Percentiles rank a stretch among this genome's conserved stretches.
Conservation (phyloP, 352 stramenopile species). For the Phytophthora tentaculata region DNA sequence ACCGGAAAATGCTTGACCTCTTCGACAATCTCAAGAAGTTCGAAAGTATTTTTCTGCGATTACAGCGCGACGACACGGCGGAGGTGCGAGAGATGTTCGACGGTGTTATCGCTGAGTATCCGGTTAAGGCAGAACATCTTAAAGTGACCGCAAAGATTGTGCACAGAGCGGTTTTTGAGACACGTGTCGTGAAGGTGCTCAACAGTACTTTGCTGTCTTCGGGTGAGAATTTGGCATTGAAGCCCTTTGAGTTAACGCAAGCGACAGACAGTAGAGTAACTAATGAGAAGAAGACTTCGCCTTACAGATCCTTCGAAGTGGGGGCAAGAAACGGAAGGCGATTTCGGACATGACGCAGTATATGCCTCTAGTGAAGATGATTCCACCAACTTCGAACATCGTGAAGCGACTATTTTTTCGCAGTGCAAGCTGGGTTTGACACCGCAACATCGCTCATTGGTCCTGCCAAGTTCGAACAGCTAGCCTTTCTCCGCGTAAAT, state of each 20-base stretch:
- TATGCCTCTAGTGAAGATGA: too few relatives aligned
- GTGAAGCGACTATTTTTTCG: background rate
- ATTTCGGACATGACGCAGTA: too few relatives aligned
- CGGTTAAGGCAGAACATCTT: conserved; percentile 9
- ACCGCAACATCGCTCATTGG: background rate
- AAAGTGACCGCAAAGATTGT: conserved; percentile 9
- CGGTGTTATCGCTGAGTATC: conserved; percentile 3
- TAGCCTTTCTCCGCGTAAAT: too few relatives aligned
- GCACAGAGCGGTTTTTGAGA: background rate
- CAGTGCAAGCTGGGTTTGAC: background rate
- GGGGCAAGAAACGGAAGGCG: too few relatives aligned
- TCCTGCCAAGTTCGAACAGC: too few relatives aligned
- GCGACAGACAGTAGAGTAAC: too few relatives aligned
- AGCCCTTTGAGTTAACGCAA: too few relatives aligned
- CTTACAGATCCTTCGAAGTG: too few relatives aligned
- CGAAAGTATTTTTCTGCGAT: background rate
- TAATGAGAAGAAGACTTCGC: too few relatives aligned
- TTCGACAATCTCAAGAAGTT: background rate
- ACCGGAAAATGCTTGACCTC: background rate
- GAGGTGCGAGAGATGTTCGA: conserved; percentile 13
- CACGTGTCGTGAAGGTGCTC: background rate
- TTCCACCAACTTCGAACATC: too few relatives aligned
- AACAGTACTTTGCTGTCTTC: background rate
- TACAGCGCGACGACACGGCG: conserved; percentile 6
- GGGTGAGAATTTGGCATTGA: background rate